Base-by-base conservation (phyloP, 495 filamentous ascomycete species). In the Sordaria brevicollis region DNA sequence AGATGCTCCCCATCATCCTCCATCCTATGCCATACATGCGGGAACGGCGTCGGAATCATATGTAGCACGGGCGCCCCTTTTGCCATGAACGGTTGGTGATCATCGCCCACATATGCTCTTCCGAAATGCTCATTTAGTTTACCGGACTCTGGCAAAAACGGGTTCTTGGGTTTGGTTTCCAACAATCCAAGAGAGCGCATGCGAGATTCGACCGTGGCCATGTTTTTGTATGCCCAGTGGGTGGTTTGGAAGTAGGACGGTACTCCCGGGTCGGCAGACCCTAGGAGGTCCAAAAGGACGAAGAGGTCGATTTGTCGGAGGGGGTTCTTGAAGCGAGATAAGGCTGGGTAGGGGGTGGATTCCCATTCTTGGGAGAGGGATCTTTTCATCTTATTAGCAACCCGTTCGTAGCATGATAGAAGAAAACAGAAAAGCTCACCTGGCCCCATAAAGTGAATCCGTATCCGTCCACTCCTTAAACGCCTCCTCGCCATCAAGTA, bases 401-500 rank as follows among this genome's bases (percentile, higher is more conserved):
- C 35, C 68, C 66, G 43, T n/a, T 31, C 15, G 17, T 65, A 38
- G 7, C 19, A 33, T 15, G 19, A 43, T 11, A 65, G 33, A 21
- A 38, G 15, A 19, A 19, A 11, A 35, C 33, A 13, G n/a, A 31
- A 21, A 17, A 66, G 68, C 77, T 54, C 72, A 88, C 76, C 92
- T 86, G 4, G 93, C 86, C 3, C 94, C 94, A 70, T 97, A 97
- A 15, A 96, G 79, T 5, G 89, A 91, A 79, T 97, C 94, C 1
- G 83, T 85, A 35, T 83, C 86, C 21, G 88, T 89, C 93, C 93
- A 97, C 0, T 70, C 74, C 21, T 85, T 78, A 79, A 95, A 97
- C 5, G 94, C 92, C 81, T 97, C 94, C 80, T 97, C 93, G 5
- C 94, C 94, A 73, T 97, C 94, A 25, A 97, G 76, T 66, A 97